A percentile compares a stretch with the other conserved stretches of the same genome.
phyloP scores from a whole-genome alignment of 2,329 filamentous ascomycete species.

The Xylogone sp. region DNA sequence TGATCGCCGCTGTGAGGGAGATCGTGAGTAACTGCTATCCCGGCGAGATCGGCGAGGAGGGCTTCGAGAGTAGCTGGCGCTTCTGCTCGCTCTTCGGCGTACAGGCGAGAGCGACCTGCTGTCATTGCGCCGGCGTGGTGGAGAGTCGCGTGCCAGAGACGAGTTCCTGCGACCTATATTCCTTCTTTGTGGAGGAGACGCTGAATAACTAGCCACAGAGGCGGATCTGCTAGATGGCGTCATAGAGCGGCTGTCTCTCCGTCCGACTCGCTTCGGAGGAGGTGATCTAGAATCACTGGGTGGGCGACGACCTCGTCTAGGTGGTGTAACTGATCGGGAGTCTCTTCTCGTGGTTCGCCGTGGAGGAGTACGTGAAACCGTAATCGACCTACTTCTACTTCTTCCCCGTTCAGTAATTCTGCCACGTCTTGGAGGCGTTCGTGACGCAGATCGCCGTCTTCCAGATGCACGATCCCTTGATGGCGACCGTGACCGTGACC shows the following conservation, averaged over 20 bases:
- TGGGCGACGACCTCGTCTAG: constrained; percentile 13
- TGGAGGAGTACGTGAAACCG: constrained; percentile 17
- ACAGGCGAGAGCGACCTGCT: constrained; percentile 16
- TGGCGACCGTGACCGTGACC: constrained; percentile 18
- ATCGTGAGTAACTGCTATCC: constrained; percentile 15
- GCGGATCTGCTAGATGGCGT: constrained; percentile 10
- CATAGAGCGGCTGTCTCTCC: constrained; percentile 14
- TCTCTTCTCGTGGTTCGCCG: constrained; percentile 10
- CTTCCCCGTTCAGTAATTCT: constrained; percentile 15
- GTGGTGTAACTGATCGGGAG: constrained; percentile 17
- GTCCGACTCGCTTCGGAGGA: constrained; percentile 9
- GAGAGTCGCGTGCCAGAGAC: constrained; percentile 20
- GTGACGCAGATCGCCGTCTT: constrained; percentile 16
- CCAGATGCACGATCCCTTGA: constrained; percentile 11
- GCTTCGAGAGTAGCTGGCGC: constrained; percentile 9
- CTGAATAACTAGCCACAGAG: neutral
- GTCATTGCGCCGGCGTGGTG: constrained; percentile 13
- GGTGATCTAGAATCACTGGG: constrained; percentile 21
- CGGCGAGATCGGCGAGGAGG: constrained; percentile 12
- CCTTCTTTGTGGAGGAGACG: constrained; percentile 15
- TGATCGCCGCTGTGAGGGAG: constrained; percentile 10
- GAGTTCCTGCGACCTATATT: constrained; percentile 13
- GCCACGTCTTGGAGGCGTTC: constrained; percentile 11
- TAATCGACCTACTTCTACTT: constrained; percentile 23
- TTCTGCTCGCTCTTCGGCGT: constrained; percentile 3